Base-by-base conservation (phyloP, 768 basidiomycete species). In the Baorangia bicolor region DNA sequence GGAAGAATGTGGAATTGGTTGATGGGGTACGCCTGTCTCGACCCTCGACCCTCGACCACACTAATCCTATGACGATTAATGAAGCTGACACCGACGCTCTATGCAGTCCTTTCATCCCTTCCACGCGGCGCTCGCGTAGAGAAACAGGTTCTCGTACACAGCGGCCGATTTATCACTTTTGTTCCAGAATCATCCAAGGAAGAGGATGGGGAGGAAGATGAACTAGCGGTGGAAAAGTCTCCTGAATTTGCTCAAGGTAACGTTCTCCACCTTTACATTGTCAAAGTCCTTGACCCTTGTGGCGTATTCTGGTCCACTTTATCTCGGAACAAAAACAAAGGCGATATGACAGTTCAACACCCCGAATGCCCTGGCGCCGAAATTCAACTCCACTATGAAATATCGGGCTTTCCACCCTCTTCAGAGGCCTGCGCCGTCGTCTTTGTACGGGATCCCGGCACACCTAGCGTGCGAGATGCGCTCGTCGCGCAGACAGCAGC, bases 71-170 rank as follows among this genome's bases (percentile, higher is more conserved):
- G 49, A 50, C 21, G 20, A 46, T 31, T 1, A 45, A 46, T 38
- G 28, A 44, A 64, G 55, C 56, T 64, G 43, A 68, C 67, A 9
- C 75, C 78, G 6, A 80, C 80, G 0, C 70, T 94, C 8, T 89
- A 88, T 63, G 63, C 86, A 0, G 80, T 77, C 3, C 80, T 90
- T 7, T 79, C 82, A 51, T 77, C 80, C 35, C 74, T 94, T 9
- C 92, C 92, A 0, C 90, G 88, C 62, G 78, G 75, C 51, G 92
- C 90, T 2, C 68, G 82, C 33, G 64, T 92, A 12, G 92, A 94
- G 68, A 91, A 90, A 62, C 91, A 93, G 65, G 82, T 86, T 2
- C 59, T 90, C 8, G 66, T 84, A 12, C 89, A 92, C 62, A 90
- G 86, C 0, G 87, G 89, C 4, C 79, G 81, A 34, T 80, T 77